Base-by-base conservation (phyloP, 495 filamentous ascomycete species). In the Lineolata rhizophorae region DNA sequence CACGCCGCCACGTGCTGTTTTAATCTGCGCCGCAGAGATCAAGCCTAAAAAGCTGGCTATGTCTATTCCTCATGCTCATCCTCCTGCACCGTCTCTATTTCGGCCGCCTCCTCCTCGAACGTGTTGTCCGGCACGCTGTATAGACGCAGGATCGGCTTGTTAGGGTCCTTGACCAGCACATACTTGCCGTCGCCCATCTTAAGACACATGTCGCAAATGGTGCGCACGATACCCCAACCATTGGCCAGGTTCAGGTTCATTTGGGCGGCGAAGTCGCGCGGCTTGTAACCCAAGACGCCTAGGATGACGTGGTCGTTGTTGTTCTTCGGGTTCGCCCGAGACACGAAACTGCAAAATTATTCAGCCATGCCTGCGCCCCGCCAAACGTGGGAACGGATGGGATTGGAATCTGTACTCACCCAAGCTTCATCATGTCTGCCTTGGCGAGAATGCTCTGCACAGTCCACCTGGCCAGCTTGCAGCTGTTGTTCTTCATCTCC, bases 401-500 rank as follows among this genome's bases (percentile, higher is more conserved):
- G 21, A 18, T 11, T 5, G 28, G 16, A 5, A 18, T 29, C 24
- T 33, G 34, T 18, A 56, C 65, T 27, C 60, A 82, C 70, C 87
- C 87, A 47, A 97, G 71, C 64, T 95, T 97, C 81, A 97, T 94
- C 37, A 75, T 62, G 51, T 95, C 85, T 13, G 87, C 84, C 56
- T 82, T 83, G 47, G 87, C 84, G 26, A 97, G 67, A 46, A 95
- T 92, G 42, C 72, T 75, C 61, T 97, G 87, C 31, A 81, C 77
- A 13, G 87, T 91, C 87, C 87, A 97, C 44, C 87, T 62, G 20
- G 87, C 90, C 34, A 97, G 70, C 62, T 97, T 97, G 69, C 76
- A 85, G 47, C 70, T 78, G 65, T 97, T 97, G 67, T 97, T 97
- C 73, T 97, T 97, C 87, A 97, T 97, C 56, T 87, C 87, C n/a